A percentile compares a stretch with the other conserved stretches of the same genome.
phyloP scores from a whole-genome alignment of 2,329 filamentous ascomycete genomes.

The Simplicillium aogashimaense region DNA sequence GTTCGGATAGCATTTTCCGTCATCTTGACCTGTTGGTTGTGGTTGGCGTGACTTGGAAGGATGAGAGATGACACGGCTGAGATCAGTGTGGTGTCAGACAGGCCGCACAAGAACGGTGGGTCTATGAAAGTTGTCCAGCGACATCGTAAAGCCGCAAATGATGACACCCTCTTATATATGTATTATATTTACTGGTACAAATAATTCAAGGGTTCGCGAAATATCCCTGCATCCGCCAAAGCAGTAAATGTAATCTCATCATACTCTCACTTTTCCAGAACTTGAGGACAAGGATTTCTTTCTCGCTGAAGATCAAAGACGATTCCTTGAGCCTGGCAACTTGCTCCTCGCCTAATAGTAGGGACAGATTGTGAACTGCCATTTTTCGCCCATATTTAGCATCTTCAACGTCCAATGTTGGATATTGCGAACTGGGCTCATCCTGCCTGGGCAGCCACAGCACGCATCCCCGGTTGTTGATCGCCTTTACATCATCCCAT shows the following conservation, averaged over 20 bases:
- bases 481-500: constrained; percentile 32
- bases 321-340: constrained; percentile 26
- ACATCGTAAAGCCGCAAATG: no score
- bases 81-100: no score
- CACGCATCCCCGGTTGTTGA: constrained; percentile 32
- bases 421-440: constrained; percentile 24
- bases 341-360: constrained; percentile 39
- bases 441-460: constrained; percentile 26
- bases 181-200: not conserved
- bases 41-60: no score
- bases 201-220: constrained; percentile 14
- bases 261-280: constrained; percentile 26
- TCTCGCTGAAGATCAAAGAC: constrained; percentile 22
- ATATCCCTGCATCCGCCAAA: constrained; percentile 53
- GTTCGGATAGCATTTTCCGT: not conserved
- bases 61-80: no score
- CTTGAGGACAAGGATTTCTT: constrained; percentile 31
- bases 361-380: constrained; percentile 41
- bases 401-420: constrained; percentile 31
- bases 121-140: no score
- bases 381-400: constrained; percentile 25
- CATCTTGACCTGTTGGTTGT: no score
- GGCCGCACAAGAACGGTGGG: no score
- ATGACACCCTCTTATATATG: no score
- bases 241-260: constrained; percentile 32